Base-by-base conservation (phyloP, 495 filamentous ascomycete species). In the Penicillium malachiteum region DNA sequence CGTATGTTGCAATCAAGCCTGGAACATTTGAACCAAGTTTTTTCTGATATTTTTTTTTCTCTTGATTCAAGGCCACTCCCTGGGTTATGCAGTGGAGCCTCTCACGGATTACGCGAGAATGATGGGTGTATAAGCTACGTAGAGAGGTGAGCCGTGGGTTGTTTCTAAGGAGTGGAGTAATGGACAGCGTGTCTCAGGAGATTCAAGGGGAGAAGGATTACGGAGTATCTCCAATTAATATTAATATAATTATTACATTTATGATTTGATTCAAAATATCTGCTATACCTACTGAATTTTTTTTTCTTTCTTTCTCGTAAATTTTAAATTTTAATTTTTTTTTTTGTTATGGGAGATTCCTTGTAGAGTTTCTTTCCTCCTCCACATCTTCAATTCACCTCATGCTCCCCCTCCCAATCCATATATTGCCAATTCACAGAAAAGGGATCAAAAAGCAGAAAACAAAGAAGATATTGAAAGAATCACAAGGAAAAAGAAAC, bases 81-180 rank as follows among this genome's bases (percentile, higher is more conserved):
- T 37, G 34, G 34, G 34, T 37, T 37, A 37, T 37, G 34, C 34
- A 39, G 37, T 13, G 48, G 39, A 21, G 42, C 50, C 55, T 57
- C 42, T 48, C 41, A 7, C 33, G 48, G 43, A 63, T 66, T 60
- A 66, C 57, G 54, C 48, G 60, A 57, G 56, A 50, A 56, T 65
- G 59, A 65, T 63, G 56, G 50, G 50, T 59, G 21, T 26, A 26
- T 26, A 26, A 63, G n/a, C 40, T 43, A 26, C 17, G n/a, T 9
- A 31, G 35, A 32, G 17, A 13, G 32, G n/a, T 50, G 50, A 54
- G 46, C 56, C 52, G 42, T 50, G 60, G 43, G 45, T 48, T 46
- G 45, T 14, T 40, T 34, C 47, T 50, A 13, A 40, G 14, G 33
- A 35, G 47, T 48, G 46, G 47, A 33, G 38, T 31, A 33, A 48